Evolutionary conservation across 306 rosid genomes (phyloP), one percentile per base, ranked within the genome.

Genomic region (Medicago ruthenica): DNA sequence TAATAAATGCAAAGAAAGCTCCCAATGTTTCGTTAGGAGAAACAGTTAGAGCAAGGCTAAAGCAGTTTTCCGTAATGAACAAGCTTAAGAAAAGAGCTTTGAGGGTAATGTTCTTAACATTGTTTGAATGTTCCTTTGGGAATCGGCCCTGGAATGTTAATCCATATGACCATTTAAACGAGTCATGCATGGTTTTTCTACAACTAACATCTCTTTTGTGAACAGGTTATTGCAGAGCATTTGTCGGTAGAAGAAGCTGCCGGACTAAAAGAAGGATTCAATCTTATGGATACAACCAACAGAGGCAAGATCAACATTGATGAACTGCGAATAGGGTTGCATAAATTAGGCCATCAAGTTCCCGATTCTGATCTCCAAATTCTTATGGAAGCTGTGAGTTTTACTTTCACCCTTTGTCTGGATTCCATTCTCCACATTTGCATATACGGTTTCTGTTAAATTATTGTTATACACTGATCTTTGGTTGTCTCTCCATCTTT

Each of bases 71-170:
- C 73, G 88, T 92, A 48, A 96, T 96, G 99, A 96, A 96, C 90
- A 96, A 96, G 89, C 97, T 96, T 70, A 92, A 96, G 99, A 96
- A 92, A 86, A 88, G 90, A 41, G 99, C 98, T 80, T 81, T 96
- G 61, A 83, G 93, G 99, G 99, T 96, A 92, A 79, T 79, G 62
- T 72, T 71, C 76, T 76, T 54, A 67, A 70, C 64, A n/a, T 39
- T 72, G 55, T 76, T 51, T 53, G n/a, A 54, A 67, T 66, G 51
- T 58, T 50, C 67, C 54, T 16, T 40, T 14, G 57, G 72, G 78
- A 57, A 39, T 76, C 44, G 10, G 71, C 48, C 54, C 53, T 72
- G 20, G 53, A 36, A 67, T 74, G 44, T 48, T 77, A 41, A 47
- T 71, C 69, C 15, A 22, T 74, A 2, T 67, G 15, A 55, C 45